Evolutionary conservation across 192 early-diverging fungal genomes (phyloP), one percentile per base, ranked within the genome.

Genomic region (Radiomyces spectabilis): DNA sequence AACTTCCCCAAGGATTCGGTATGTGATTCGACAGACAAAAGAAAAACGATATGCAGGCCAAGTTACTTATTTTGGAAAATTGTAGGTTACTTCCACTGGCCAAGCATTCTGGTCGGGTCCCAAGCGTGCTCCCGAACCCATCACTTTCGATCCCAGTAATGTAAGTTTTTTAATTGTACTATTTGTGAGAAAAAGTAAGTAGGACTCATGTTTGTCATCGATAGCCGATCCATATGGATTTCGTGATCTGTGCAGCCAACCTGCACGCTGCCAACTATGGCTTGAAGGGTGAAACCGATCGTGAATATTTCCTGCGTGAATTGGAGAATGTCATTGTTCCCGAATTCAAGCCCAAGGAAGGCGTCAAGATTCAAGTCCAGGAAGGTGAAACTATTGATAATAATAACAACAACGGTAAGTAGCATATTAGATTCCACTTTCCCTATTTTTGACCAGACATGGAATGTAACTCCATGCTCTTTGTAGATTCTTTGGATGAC

Each of bases 201-300:
- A 42, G n/a, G n/a, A 21, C 41, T 9, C 19, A 19, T 42, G 5
- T 18, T 42, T 39, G 16, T 39, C 16, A 39, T 15, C n/a, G 19
- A 30, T 21, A 50, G 48, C 52, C 53, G 7, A 57, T 45, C 19
- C 97, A 99, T 61, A 53, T 96, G 51, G 90, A 94, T 53, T 99
- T 94, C 69, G 77, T 99, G 55, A 71, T 94, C 34, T 75, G 89
- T 6, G 91, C 87, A 1, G 92, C 97, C 31, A 95, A 97, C 62
- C 74, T 99, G 30, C 87, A 92, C 41, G 97, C 97, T 0, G 94
- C 88, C 74, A 97, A 95, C 76, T 99, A 93, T 70, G 94, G 92
- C 12, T 75, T 99, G 50, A 86, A 88, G 64, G 91, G 86, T 7
- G 79, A 81, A 67, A 69, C 73, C 27, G 91, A 94, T 71, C 69